These are phyloP conservation scores for Punica granatum DNA, from an alignment of 345 rosid genomes.

Conservation along the genomic window DNA sequence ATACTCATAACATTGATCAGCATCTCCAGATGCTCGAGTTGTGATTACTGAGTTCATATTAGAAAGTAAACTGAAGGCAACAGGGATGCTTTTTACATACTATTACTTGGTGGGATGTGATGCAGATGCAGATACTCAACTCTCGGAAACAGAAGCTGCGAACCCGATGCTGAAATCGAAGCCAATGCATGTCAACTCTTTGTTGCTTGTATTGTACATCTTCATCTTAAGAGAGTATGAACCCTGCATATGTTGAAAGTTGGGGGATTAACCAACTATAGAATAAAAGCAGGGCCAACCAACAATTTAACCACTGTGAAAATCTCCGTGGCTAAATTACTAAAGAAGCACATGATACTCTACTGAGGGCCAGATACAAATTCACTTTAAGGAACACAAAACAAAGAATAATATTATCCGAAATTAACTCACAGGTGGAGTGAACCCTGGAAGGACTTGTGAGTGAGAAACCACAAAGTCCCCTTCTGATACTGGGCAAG, in stretches of 20 bases:
- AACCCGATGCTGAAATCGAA: conserved; percentile 71
- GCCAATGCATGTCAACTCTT: conserved; percentile 65
- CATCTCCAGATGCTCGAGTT: background rate
- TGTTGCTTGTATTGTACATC: conserved; percentile 47
- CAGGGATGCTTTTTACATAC: background rate
- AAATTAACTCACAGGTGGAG: conserved; percentile 79
- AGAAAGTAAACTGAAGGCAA: background rate
- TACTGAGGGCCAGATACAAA: background rate
- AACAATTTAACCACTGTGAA: too few relatives aligned
- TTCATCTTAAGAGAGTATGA: conserved; percentile 80
- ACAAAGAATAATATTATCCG: background rate
- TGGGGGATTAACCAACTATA: background rate
- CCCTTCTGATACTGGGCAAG: conserved; percentile 72
- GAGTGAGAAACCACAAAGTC: conserved; percentile 79
- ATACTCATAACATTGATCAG: background rate
- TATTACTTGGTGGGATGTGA: background rate
- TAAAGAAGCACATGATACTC: too few relatives aligned
- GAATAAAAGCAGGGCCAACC: background rate
- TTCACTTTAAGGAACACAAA: background rate
- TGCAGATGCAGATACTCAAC: conserved; percentile 14
- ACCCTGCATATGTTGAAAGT: conserved; percentile 42
- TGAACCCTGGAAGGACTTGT: conserved; percentile 70
- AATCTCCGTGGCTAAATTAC: background rate
- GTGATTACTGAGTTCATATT: background rate
- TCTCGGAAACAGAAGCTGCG: conserved; percentile 49